phyloP scores from a whole-genome alignment of 305 asterid genomes.

The Fraxinus paxiana region DNA sequence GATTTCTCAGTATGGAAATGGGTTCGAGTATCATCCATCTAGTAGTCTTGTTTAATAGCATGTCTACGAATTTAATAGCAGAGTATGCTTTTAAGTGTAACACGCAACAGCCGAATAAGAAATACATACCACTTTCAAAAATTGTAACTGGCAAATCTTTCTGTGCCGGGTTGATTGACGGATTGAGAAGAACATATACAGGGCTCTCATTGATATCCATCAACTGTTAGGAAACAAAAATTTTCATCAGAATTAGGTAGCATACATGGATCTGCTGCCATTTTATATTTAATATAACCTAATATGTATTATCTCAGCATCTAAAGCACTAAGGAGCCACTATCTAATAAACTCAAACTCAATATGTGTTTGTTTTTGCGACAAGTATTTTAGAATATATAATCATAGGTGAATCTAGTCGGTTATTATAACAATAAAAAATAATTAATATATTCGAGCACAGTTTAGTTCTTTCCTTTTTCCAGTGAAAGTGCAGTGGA shows the following conservation, averaged over 20 bases:
- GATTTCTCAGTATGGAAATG: background rate
- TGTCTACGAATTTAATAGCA: background rate
- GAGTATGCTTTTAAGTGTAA: background rate
- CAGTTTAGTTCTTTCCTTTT: background rate
- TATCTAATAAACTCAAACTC: background rate
- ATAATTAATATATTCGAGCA: background rate
- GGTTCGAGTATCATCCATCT: background rate
- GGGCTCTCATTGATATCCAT: conserved; percentile 98
- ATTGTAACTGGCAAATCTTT: conserved; percentile 87
- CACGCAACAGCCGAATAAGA: background rate
- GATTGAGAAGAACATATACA: conserved; percentile 81
- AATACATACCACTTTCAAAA: conserved; percentile 75
- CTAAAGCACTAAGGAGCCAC: background rate
- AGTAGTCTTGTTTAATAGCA: background rate
- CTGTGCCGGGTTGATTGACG: conserved; percentile 82
- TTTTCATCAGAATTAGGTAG: conserved; percentile 20
- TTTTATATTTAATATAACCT: background rate
- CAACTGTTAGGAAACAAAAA: conserved; percentile 42
- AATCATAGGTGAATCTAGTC: background rate
- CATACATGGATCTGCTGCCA: background rate
- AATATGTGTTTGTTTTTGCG: background rate
- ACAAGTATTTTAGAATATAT: background rate
- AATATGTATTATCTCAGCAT: background rate
- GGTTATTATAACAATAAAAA: background rate
- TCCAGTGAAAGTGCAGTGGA: background rate